Evolutionary conservation across 2,329 filamentous ascomycete species (phyloP).

Genomic region (Ceratocystis papillata): DNA sequence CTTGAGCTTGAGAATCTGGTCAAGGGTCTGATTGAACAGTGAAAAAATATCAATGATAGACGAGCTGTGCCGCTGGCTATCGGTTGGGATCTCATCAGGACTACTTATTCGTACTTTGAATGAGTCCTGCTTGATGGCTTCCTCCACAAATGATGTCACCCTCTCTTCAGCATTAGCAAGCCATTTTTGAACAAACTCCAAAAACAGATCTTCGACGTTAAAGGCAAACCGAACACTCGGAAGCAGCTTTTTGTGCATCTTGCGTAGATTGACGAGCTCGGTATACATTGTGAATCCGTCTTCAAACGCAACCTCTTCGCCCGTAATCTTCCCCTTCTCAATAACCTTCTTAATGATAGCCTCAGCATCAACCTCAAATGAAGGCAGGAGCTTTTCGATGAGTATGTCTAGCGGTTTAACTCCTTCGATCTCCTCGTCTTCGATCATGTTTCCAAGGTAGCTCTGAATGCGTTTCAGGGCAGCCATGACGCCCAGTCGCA

Average conservation of each 20-base stretch:
- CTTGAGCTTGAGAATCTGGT: slow-evolving; percentile 73
- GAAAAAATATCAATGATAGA: slow-evolving; percentile 90
- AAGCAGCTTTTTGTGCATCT: slow-evolving; percentile 65
- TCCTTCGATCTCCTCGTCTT: slow-evolving; percentile 68
- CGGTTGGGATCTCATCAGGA: slow-evolving; percentile 51
- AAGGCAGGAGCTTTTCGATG: slow-evolving; percentile 73
- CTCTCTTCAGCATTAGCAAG: slow-evolving; percentile 69
- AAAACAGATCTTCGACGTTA: slow-evolving; percentile 72
- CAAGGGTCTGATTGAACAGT: slow-evolving; percentile 82
- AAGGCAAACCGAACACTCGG: slow-evolving; percentile 70
- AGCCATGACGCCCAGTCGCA: slow-evolving; percentile 76
- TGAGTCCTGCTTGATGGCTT: slow-evolving; percentile 79
- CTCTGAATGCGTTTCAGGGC: slow-evolving; percentile 84
- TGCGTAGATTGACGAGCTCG: slow-evolving; percentile 73
- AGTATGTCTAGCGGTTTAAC: slow-evolving; percentile 55
- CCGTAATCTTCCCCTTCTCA: slow-evolving; percentile 55
- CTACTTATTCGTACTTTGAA: slow-evolving; percentile 65
- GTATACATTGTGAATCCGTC: slow-evolving; percentile 92
- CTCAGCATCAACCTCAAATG: slow-evolving; percentile 78
- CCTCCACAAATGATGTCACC: slow-evolving; percentile 73
- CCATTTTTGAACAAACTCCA: slow-evolving; percentile 95
- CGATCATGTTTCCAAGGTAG: slow-evolving; percentile 58
- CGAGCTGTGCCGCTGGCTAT: slow-evolving; percentile 81
- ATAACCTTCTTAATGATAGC: slow-evolving; percentile 77
- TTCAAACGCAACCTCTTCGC: slow-evolving; percentile 69